Conservation (phyloP, 441 rosid species). For the Euphorbia corollata region DNA sequence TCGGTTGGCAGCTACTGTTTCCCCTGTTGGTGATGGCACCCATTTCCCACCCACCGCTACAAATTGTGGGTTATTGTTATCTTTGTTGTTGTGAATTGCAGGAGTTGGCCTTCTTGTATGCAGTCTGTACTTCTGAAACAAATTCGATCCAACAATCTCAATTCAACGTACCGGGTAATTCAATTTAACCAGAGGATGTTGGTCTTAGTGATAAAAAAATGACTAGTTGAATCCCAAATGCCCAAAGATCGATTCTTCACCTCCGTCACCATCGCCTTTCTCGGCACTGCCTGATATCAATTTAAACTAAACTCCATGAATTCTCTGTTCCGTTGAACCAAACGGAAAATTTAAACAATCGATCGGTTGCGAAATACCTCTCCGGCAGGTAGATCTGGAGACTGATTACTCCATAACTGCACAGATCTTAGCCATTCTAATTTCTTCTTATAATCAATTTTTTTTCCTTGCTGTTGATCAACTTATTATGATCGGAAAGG, state of each 20-base stretch:
- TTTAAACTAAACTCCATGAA: background rate
- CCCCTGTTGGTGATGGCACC: conserved; percentile 52
- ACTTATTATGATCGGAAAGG: conserved; percentile 35
- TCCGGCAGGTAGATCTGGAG: conserved; percentile 39
- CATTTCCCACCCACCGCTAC: conserved; percentile 87
- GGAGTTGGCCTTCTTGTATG: conserved; percentile 74
- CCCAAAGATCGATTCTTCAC: too few relatives aligned
- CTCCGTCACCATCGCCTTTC: conserved; percentile 46
- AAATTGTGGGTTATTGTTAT: conserved; percentile 56
- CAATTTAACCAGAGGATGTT: too few relatives aligned
- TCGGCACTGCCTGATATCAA: conserved; percentile 34
- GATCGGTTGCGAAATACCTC: conserved; percentile 26
- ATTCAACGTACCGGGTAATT: too few relatives aligned
- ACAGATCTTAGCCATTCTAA: conserved; percentile 98
- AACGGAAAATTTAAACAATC: background rate
- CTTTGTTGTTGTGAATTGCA: conserved; percentile 35
- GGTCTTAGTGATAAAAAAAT: too few relatives aligned
- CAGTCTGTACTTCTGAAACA: conserved; percentile 74
- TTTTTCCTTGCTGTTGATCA: background rate
- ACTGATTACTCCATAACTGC: conserved; percentile 78
- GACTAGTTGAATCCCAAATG: too few relatives aligned
- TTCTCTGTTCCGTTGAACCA: background rate
- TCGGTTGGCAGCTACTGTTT: conserved; percentile 29
- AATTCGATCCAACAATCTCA: too few relatives aligned
- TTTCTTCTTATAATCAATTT: conserved; percentile 38